Evolutionary conservation across 2,329 filamentous ascomycete genomes (phyloP), one percentile per base, ranked within the genome.

Genomic region (Sporothrix inflata): DNA sequence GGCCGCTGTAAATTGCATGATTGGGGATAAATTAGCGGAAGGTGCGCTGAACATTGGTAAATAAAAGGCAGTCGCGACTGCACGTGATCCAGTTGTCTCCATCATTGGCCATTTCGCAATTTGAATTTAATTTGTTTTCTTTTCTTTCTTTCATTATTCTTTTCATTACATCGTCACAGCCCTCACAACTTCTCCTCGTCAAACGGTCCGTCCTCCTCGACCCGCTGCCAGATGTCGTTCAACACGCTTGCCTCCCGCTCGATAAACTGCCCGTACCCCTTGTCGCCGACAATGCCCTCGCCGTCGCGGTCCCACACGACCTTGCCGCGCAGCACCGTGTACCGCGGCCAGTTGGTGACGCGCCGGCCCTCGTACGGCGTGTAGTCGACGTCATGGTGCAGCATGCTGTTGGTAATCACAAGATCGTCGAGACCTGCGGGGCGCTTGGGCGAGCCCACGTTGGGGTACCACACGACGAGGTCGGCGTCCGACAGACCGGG

Each of bases 301-400:
- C 82, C 79, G 16, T 87, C 85, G 49, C 83, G 82, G 74, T 87
- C 86, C 87, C 86, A 90, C 1, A 89, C 85, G 0, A 90, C 83
- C 73, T 85, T 79, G 0, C 89, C 89, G 71, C 89, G 79, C 55
- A 91, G 74, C 8, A 91, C 81, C 0, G 88, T 90, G 76, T 86
- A 90, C 24, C 88, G 82, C 12, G 88, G 88, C 88, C 89, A 90
- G 72, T 90, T 87, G 38, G 82, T 82, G 53, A 91, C 76, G n/a
- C 76, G 80, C 66, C 82, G 82, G 0, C 88, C 88, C 77, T 90
- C 88, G 75, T 86, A 90, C 0, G 88, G 88, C 9, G 88, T 89
- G 76, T 90, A 89, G 76, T 91, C 88, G 2, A 89, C 85, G 73
- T 87, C 83, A 77, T 90, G 88, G 78, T 91, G 88, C 74, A 90